These are phyloP conservation scores for Boletus sensibilis DNA, from an alignment of 768 basidiomycete species.

Conservation along the genomic window DNA sequence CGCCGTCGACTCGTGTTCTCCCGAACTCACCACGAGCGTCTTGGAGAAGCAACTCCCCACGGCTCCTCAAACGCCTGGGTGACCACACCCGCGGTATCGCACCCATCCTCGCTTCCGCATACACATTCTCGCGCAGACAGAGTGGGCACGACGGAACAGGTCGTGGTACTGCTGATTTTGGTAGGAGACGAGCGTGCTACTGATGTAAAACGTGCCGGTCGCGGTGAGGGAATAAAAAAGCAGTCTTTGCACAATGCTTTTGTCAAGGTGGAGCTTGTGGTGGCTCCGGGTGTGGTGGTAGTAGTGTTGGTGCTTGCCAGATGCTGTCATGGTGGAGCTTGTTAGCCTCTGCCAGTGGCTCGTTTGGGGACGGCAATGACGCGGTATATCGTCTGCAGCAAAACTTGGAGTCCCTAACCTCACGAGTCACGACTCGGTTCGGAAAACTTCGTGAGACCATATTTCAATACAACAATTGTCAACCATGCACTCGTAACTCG, in stretches of 20 bases:
- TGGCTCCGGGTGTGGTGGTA: too few species aligned
- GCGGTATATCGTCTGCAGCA: conserved; percentile 43
- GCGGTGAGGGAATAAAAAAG: conserved; percentile 67
- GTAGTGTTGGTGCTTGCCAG: conserved; percentile 57
- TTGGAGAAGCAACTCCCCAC: conserved; percentile 70
- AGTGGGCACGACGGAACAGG: conserved; percentile 80
- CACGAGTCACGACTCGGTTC: not conserved
- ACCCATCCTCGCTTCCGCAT: conserved; percentile 69
- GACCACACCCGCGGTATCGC: conserved; percentile 43
- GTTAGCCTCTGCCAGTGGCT: conserved; percentile 40
- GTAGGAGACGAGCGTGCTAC: conserved; percentile 77
- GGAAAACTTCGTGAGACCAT: conserved; percentile 5
- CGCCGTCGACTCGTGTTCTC: conserved; percentile 73
- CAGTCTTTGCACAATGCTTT: conserved; percentile 53
- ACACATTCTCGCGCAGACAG: conserved; percentile 80
- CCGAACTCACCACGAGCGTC: conserved; percentile 66
- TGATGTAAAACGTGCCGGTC: conserved; percentile 76
- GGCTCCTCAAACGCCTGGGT: conserved; percentile 53
- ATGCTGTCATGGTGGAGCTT: conserved; percentile 40
- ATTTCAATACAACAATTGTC: too few species aligned
- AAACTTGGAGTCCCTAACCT: not conserved
- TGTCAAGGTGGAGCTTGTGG: conserved; percentile 47
- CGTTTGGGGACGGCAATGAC: conserved; percentile 56
- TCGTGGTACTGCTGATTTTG: conserved; percentile 80
- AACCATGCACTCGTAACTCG: too few species aligned